These are phyloP conservation scores for Penicillium sp. DNA, from an alignment of 2,329 filamentous ascomycete genomes.

Conservation along the genomic window DNA sequence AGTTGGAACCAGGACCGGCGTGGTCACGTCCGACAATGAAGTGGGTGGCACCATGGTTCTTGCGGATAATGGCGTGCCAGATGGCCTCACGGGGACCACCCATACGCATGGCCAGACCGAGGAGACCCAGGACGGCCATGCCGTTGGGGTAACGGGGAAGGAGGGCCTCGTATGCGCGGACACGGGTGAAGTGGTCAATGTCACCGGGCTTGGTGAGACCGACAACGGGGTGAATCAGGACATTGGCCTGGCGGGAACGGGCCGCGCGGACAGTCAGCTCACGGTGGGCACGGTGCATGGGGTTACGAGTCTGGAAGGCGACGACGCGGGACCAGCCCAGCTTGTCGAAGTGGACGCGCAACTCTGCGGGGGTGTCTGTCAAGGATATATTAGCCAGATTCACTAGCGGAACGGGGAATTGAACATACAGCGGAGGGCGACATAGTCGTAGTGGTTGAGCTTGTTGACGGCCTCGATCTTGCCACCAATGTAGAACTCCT, in stretches of 20 bases:
- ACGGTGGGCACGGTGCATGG: slow-evolving; percentile 98
- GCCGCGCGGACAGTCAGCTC: slow-evolving; percentile 97
- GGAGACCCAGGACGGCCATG: slow-evolving; percentile 94
- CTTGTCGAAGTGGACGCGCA: slow-evolving; percentile 97
- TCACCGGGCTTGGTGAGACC: slow-evolving; percentile 98
- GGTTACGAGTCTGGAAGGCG: slow-evolving; percentile 98
- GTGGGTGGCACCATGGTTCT: slow-evolving; percentile 98
- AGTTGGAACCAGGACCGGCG: slow-evolving; percentile 97
- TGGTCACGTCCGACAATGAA: slow-evolving; percentile 99
- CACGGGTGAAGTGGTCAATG: slow-evolving; percentile 99
- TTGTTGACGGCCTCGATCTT: slow-evolving; percentile 95
- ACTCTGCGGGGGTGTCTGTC: slow-evolving; percentile 84
- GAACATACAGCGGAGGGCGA: slow-evolving; percentile 81
- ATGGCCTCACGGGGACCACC: slow-evolving; percentile 96
- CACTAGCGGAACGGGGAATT: neutral
- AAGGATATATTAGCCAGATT: slow-evolving; percentile 4
- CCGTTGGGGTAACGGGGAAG: slow-evolving; percentile 97
- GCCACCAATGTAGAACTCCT: slow-evolving; percentile 91
- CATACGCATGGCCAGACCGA: slow-evolving; percentile 98
- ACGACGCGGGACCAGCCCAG: slow-evolving; percentile 97
- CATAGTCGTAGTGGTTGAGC: slow-evolving; percentile 98
- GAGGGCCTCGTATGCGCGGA: slow-evolving; percentile 96
- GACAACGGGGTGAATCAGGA: slow-evolving; percentile 97
- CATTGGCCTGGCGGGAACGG: slow-evolving; percentile 93
- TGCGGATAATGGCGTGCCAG: slow-evolving; percentile 99